phyloP scores from a whole-genome alignment of 208 protist species.

The Balamuthia mandrillaris region DNA sequence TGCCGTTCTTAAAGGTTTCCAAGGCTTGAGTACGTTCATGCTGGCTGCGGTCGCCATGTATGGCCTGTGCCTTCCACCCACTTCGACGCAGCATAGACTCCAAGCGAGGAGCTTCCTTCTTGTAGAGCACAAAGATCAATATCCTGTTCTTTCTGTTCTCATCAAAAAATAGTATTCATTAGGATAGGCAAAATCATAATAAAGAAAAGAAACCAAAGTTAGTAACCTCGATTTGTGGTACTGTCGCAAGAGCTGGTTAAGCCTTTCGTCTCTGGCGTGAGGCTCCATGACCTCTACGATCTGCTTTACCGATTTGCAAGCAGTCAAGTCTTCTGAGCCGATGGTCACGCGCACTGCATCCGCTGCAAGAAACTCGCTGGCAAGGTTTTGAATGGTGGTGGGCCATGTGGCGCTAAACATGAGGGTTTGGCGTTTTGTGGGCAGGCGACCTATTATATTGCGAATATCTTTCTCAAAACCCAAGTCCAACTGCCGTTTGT shows the following conservation, averaged over 20 bases:
- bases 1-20: constrained; percentile 61
- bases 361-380: constrained; percentile 31
- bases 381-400: constrained; percentile 72
- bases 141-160: constrained; percentile 27
- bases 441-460: constrained; percentile 67
- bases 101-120: constrained; percentile 24
- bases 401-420: constrained; percentile 88
- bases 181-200: too few species aligned
- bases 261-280: background rate
- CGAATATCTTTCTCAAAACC: constrained; percentile 75
- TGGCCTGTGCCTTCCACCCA: constrained; percentile 36
- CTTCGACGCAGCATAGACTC: background rate
- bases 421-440: constrained; percentile 76
- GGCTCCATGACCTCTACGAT: constrained; percentile 40
- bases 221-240: too few species aligned
- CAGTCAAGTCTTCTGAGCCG: constrained; percentile 50
- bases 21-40: constrained; percentile 72
- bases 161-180: too few species aligned
- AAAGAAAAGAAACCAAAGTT: too few species aligned
- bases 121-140: constrained; percentile 39
- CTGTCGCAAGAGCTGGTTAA: constrained; percentile 27
- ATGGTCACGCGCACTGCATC: constrained; percentile 12
- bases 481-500: constrained; percentile 50
- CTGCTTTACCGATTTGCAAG: constrained; percentile 62
- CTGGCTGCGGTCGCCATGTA: constrained; percentile 80